These are phyloP conservation scores for Sporodiniella umbellata DNA, from an alignment of 371 early-diverging fungal species.

Conservation along the genomic window DNA sequence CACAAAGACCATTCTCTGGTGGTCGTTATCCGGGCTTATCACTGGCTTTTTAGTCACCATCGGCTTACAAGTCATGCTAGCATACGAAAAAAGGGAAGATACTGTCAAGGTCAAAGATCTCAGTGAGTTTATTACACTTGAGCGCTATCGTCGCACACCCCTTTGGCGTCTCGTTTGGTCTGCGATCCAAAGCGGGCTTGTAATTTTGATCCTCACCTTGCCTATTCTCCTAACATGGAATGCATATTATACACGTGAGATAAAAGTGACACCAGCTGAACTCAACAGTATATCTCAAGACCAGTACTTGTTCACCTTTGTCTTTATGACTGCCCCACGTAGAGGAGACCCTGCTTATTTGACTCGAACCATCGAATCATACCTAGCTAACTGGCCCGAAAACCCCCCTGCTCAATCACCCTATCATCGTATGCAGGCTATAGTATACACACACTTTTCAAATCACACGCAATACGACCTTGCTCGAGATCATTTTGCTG, in stretches of 20 bases:
- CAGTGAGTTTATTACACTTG: constrained; percentile 26
- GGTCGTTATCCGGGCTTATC: constrained; percentile 54
- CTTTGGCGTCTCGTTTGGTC: constrained; percentile 37
- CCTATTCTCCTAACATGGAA: constrained; percentile 37
- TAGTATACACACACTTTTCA: constrained; percentile 62
- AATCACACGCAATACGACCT: constrained; percentile 50
- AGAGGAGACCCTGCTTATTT: constrained; percentile 50
- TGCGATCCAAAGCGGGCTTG: constrained; percentile 23
- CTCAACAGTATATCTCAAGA: constrained; percentile 37
- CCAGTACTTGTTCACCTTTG: constrained; percentile 48
- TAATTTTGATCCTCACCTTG: constrained; percentile 28
- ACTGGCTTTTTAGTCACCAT: constrained; percentile 46
- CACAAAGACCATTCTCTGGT: constrained; percentile 60
- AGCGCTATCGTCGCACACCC: constrained; percentile 32
- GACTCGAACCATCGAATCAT: constrained; percentile 48
- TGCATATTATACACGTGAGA: constrained; percentile 35
- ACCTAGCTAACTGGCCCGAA: constrained; percentile 51
- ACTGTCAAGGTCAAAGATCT: constrained; percentile 27
- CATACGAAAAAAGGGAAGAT: constrained; percentile 24
- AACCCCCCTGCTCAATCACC: constrained; percentile 43
- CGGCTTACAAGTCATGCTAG: constrained; percentile 31
- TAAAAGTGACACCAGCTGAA: constrained; percentile 26
- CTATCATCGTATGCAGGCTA: constrained; percentile 48
- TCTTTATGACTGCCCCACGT: constrained; percentile 62
- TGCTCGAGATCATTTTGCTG: constrained; percentile 34